Evolutionary conservation across 2,329 filamentous ascomycete species (phyloP).

Genomic region (Hypoxylon sp.): DNA sequence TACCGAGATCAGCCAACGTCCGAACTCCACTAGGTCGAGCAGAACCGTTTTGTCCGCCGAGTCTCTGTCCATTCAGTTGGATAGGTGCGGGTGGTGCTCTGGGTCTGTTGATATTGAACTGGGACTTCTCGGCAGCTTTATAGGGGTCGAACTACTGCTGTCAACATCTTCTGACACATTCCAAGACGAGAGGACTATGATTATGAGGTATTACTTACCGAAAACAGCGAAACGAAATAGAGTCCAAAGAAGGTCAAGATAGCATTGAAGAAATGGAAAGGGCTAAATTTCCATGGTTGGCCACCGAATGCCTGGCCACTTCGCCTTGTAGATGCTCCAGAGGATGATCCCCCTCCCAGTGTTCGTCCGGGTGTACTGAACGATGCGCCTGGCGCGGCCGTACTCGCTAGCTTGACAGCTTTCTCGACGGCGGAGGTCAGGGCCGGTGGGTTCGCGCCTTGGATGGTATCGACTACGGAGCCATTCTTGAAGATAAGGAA

Average conservation of each 20-base stretch:
- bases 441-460: slow-evolving; percentile 83
- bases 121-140: slow-evolving; percentile 71
- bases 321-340: slow-evolving; percentile 41
- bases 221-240: slow-evolving; percentile 74
- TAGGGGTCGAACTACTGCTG: slow-evolving; percentile 71
- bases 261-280: slow-evolving; percentile 64
- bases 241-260: slow-evolving; percentile 71
- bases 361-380: slow-evolving; percentile 72
- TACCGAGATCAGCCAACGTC: slow-evolving; percentile 69
- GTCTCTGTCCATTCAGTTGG: slow-evolving; percentile 47
- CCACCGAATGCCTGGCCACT: slow-evolving; percentile 43
- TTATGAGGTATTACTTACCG: slow-evolving; percentile 60
- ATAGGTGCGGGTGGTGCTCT: slow-evolving; percentile 48
- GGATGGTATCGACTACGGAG: slow-evolving; percentile 79
- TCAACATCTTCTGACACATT: slow-evolving; percentile 20
- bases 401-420: slow-evolving; percentile 69
- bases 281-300: slow-evolving; percentile 53
- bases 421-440: slow-evolving; percentile 84
- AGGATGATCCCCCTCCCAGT: slow-evolving; percentile 62
- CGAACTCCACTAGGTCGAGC: slow-evolving; percentile 55
- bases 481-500: slow-evolving; percentile 91
- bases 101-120: slow-evolving; percentile 69
- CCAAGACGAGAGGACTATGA: neutral
- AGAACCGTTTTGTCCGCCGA: slow-evolving; percentile 48
- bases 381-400: slow-evolving; percentile 60